phyloP scores from a whole-genome alignment of 345 rosid genomes.

The Aurinia saxatilis region DNA sequence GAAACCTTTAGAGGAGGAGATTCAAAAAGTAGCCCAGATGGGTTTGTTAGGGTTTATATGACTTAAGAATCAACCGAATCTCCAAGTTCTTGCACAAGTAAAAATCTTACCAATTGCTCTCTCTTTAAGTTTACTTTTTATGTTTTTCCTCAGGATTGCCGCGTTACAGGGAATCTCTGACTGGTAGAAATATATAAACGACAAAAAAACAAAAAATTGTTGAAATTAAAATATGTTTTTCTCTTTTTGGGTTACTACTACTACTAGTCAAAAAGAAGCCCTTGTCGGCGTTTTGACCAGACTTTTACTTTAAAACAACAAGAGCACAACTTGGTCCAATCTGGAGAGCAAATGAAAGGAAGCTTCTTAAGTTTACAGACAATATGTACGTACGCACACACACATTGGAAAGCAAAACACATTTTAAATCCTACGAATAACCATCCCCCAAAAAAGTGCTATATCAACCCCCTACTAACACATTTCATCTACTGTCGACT shows the following conservation, averaged over 20 bases:
- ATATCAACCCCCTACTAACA: no score
- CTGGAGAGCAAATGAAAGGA: background rate
- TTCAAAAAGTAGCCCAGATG: background rate
- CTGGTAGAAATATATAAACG: slow-evolving; percentile 9
- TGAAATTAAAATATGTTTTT: background rate
- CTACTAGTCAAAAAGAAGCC: slow-evolving; percentile 10
- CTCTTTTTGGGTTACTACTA: no score
- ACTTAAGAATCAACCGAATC: no score
- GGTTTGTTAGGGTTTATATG: no score
- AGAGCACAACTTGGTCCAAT: slow-evolving; percentile 12
- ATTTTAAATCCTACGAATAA: slow-evolving; percentile 18
- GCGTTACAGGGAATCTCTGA: slow-evolving; percentile 29
- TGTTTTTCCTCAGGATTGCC: slow-evolving; percentile 16
- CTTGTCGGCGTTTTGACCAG: slow-evolving; percentile 25
- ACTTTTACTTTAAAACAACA: background rate
- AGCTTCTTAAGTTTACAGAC: slow-evolving; percentile 7
- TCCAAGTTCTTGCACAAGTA: no score
- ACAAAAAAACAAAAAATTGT: background rate
- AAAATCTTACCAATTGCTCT: background rate
- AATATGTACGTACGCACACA: background rate
- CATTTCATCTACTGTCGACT: slow-evolving; percentile 1
- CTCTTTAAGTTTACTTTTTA: no score
- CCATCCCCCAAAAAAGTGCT: background rate
- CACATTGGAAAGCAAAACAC: background rate
- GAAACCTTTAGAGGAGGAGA: background rate